These are phyloP conservation scores for Curvularia verruculosa DNA, from an alignment of 2,329 filamentous ascomycete species.

Conservation along the genomic window DNA sequence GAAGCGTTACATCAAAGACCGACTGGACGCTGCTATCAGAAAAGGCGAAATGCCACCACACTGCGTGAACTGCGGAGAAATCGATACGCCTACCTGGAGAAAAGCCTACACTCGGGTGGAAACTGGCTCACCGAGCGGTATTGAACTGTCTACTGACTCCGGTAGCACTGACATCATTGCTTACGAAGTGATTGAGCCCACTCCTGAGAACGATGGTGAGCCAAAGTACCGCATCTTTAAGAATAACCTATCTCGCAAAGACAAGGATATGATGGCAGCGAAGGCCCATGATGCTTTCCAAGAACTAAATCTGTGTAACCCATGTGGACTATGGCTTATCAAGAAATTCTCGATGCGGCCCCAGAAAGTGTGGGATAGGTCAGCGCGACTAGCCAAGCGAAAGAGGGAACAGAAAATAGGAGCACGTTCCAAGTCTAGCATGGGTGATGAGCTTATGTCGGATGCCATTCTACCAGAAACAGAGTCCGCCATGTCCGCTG, in stretches of 20 bases:
- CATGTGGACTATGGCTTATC: conserved; percentile 92
- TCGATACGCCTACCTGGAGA: conserved; percentile 95
- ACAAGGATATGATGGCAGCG: conserved; percentile 57
- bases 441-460: conserved; percentile 54
- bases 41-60: conserved; percentile 85
- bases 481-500: conserved; percentile 27
- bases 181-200: conserved; percentile 38
- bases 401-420: conserved; percentile 37
- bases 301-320: conserved; percentile 85
- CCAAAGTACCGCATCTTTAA: conserved; percentile 77
- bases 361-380: conserved; percentile 74
- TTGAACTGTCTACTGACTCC: conserved; percentile 67
- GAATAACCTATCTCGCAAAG: conserved; percentile 70
- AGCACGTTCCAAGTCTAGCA: conserved; percentile 50
- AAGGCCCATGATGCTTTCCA: conserved; percentile 59
- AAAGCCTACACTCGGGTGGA: conserved; percentile 85
- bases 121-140: conserved; percentile 70
- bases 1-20: conserved; percentile 67
- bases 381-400: conserved; percentile 50
- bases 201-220: conserved; percentile 64
- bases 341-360: conserved; percentile 88
- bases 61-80: conserved; percentile 91
- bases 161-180: conserved; percentile 71
- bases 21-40: conserved; percentile 65
- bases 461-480: conserved; percentile 42